These are phyloP conservation scores for Hanseniaspora nectarophila DNA, from an alignment of 805 yeast genomes.

Conservation along the genomic window DNA sequence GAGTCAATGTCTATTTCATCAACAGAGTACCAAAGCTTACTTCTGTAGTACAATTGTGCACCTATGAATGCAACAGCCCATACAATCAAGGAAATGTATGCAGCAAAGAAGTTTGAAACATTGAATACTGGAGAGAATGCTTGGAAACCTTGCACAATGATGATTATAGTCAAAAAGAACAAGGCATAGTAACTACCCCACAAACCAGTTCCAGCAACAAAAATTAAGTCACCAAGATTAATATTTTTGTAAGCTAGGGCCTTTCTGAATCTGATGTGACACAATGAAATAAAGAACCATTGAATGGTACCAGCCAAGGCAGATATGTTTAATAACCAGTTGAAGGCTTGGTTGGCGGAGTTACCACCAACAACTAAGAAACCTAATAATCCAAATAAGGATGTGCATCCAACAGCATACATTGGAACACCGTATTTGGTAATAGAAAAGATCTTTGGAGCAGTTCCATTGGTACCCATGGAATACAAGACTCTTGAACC, in stretches of 20 bases:
- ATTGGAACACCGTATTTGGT: slow-evolving; percentile 53
- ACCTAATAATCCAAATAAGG: slow-evolving; percentile 52
- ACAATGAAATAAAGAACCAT: slow-evolving; percentile 53
- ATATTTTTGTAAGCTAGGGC: slow-evolving; percentile 53
- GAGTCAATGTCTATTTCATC: slow-evolving; percentile 61
- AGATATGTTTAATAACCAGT: slow-evolving; percentile 65
- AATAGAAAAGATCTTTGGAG: slow-evolving; percentile 40
- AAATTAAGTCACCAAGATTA: slow-evolving; percentile 58
- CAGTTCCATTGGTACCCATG: slow-evolving; percentile 47
- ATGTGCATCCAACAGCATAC: slow-evolving; percentile 43
- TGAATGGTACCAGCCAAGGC: slow-evolving; percentile 66
- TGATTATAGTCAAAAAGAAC: slow-evolving; percentile 41
- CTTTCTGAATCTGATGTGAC: slow-evolving; percentile 60
- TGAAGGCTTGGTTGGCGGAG: slow-evolving; percentile 47
- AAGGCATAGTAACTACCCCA: slow-evolving; percentile 52
- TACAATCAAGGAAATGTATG: slow-evolving; percentile 57
- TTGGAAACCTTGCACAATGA: slow-evolving; percentile 60
- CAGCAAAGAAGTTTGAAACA: slow-evolving; percentile 51
- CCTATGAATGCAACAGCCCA: slow-evolving; percentile 45
- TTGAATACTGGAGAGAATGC: slow-evolving; percentile 44
- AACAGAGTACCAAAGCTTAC: slow-evolving; percentile 35
- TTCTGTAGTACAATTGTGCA: slow-evolving; percentile 42
- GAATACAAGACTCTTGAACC: slow-evolving; percentile 58
- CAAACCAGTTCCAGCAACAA: slow-evolving; percentile 63
- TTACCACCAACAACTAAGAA: slow-evolving; percentile 43